Percentiles rank a stretch among this genome's conserved stretches.
Conservation (phyloP, 805 yeast genomes). For the Hanseniaspora nectarophila region DNA sequence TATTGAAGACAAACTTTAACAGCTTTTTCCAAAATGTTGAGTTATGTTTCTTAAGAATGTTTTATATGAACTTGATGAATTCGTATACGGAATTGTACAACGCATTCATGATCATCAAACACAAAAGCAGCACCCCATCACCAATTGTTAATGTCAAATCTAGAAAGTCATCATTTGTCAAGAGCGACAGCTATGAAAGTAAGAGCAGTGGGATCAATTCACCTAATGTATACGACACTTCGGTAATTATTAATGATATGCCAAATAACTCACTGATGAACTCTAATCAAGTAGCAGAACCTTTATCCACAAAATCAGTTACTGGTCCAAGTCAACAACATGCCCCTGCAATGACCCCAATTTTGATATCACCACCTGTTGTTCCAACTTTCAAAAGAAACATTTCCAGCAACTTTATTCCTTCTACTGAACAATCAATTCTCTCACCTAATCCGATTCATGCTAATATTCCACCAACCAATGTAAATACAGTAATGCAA, state of each 20-base stretch:
- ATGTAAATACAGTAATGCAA: background rate
- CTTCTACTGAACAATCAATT: background rate
- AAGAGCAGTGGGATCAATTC: constrained; percentile 11
- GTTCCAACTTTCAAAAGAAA: constrained; percentile 6
- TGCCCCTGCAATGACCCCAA: constrained; percentile 1
- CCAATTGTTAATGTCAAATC: constrained; percentile 1
- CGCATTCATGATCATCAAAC: constrained; percentile 37
- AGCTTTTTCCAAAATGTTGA: constrained; percentile 47
- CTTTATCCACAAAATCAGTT: background rate
- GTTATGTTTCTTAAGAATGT: constrained; percentile 51
- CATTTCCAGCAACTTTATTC: constrained; percentile 6
- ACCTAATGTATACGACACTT: background rate
- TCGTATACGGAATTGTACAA: constrained; percentile 56
- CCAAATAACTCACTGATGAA: background rate
- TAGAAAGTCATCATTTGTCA: constrained; percentile 1
- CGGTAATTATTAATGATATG: background rate
- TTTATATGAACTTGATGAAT: constrained; percentile 48
- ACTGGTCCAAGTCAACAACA: background rate
- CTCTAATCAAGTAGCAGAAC: background rate
- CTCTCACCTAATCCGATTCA: background rate
- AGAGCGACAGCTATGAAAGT: constrained; percentile 13
- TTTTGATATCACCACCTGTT: constrained; percentile 3
- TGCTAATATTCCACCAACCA: background rate
- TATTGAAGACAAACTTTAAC: constrained; percentile 38
- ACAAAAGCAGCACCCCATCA: constrained; percentile 18